A percentile compares a stretch with the other conserved stretches of the same genome.
phyloP scores from a whole-genome alignment of 2,329 filamentous ascomycete genomes.

The Colletotrichum horii region DNA sequence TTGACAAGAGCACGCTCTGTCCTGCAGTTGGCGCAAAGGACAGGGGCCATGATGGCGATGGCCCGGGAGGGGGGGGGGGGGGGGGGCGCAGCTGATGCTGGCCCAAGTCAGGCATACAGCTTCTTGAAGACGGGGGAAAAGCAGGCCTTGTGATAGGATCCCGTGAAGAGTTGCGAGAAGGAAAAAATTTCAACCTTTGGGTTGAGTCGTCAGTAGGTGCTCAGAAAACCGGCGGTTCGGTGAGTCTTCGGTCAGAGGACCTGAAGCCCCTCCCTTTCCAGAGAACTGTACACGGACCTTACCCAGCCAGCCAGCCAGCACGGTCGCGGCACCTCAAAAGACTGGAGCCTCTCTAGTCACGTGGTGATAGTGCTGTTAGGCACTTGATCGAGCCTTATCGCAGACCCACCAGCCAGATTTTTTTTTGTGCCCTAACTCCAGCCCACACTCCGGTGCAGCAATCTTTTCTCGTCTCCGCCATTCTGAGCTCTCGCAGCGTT shows the following conservation, averaged over 20 bases:
- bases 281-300: too few species aligned
- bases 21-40: constrained; percentile 77
- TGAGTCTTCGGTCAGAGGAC: neutral
- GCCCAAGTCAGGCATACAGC: neutral
- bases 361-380: neutral
- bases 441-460: neutral
- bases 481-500: neutral
- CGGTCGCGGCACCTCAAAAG: too few species aligned
- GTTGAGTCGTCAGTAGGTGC: neutral
- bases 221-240: neutral
- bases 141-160: neutral
- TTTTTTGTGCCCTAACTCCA: constrained; percentile 23
- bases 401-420: constrained; percentile 5
- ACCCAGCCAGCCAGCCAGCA: too few species aligned
- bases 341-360: too few species aligned
- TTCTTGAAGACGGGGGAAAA: neutral
- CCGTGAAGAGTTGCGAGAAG: neutral
- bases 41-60: constrained; percentile 70
- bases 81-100: neutral
- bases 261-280: too few species aligned
- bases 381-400: neutral
- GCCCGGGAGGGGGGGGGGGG: too few species aligned
- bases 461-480: neutral
- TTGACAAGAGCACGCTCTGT: constrained; percentile 84
- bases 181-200: neutral